Evolutionary conservation across 2,329 filamentous ascomycete species (phyloP), one percentile per base, ranked within the genome.

Genomic region (Cytospora leucostoma): DNA sequence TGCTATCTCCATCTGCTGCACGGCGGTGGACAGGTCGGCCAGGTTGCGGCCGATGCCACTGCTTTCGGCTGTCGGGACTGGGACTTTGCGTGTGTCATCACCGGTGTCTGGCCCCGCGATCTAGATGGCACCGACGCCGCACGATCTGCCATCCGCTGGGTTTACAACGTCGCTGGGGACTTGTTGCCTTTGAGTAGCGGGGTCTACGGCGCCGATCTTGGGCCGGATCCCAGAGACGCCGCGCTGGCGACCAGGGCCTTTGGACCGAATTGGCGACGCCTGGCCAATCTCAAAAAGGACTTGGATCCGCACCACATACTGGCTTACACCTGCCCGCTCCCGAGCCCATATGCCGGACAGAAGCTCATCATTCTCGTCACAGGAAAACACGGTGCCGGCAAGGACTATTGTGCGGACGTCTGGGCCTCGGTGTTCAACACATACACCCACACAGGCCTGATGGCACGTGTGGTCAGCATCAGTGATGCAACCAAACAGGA

Each of bases 1-100:
- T 88, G 84, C 71, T 88, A 89, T 74, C 72, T 88, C 56, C 85
- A 88, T 77, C 69, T 89, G 5, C 73, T 88, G 10, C 86, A 88
- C 49, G 85, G 85, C 19, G 84, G 84, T 7, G 82, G 80, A 66
- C 80, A 79, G 0, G 71, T 85, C 50, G n/a, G 67, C 52, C 75
- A 86, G 33, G 67, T 82, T 17, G 68, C 73, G 1, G 66, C 73
- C 6, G 72, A 80, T 66, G 77, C 76, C 33, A 84, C 81, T 63
- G 85, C 86, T 59, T 88, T 89, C 60, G 85, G 86, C 52, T 87
- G 82, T 75, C 82, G 86, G 72, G 78, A 85, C 70, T 89, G 85
- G 86, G 78, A 84, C 37, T 88, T 82, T 74, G 86, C 85, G 53
- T 89, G 86, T 67, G 83, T 88, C 5, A 70, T 89, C 50, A 88